phyloP scores from a whole-genome alignment of 1,284 basidiomycete genomes.

The Takashimella tepidaria region DNA sequence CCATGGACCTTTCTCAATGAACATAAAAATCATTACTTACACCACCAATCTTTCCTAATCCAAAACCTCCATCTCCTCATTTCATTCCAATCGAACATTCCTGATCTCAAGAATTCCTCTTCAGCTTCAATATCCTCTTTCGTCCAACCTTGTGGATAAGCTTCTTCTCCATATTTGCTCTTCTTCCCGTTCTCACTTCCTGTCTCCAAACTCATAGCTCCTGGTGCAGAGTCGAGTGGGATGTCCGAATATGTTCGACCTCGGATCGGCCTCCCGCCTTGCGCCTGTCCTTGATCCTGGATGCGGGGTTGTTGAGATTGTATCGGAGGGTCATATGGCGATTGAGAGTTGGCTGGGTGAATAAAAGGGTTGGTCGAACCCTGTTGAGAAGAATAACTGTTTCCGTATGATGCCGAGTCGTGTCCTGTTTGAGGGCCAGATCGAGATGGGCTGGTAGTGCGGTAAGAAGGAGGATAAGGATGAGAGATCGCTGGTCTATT shows the following conservation, averaged over 20 bases:
- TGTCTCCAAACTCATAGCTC: too few species aligned
- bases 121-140: conserved; percentile 43
- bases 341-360: not conserved
- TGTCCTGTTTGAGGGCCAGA: not conserved
- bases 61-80: conserved; percentile 52
- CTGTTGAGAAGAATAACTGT: not conserved
- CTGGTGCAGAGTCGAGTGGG: not conserved
- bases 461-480: not conserved
- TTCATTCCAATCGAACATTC: conserved; percentile 52
- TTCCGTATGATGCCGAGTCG: not conserved
- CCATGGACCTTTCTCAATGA: too few species aligned
- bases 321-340: not conserved
- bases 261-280: not conserved
- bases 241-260: not conserved
- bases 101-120: conserved; percentile 41
- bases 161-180: conserved; percentile 5
- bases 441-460: not conserved
- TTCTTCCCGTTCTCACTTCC: not conserved
- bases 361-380: not conserved
- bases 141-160: conserved; percentile 34
- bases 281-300: not conserved
- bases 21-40: too few species aligned
- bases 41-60: conserved; percentile 53
- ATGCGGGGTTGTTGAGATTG: not conserved
- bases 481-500: not conserved